Base-by-base conservation (phyloP, 164 flowering plant species). In the Berberis vulgaris region DNA sequence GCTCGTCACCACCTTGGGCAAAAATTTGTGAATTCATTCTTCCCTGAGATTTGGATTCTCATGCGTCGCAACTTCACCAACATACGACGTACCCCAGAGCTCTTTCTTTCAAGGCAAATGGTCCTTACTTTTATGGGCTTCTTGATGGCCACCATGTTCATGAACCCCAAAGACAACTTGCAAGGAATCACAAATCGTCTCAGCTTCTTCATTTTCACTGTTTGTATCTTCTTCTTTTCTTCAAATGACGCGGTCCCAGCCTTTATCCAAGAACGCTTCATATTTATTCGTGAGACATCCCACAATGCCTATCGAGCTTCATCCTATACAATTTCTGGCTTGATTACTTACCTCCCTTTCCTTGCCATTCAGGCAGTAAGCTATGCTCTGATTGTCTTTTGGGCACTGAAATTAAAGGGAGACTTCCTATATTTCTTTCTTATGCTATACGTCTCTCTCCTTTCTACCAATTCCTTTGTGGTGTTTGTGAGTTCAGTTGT, bases 111-210 rank as follows among this genome's bases (percentile, higher is more conserved):
- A 7, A 64, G 89, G 10, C 83, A 82, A 5, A 53, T 84, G 73
- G 90, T 85, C 55, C 83, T 87, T 43, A 77, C 84, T 1, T 12
- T 80, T 53, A 87, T 85, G 90, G 94, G 86, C 1, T 3, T 82
- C 67, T 78, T 87, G 83, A 83, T 87, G 94, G 89, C 94, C 58
- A 87, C 94, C 43, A 78, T 87, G 87, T 87, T 87, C 81, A 5
- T 43, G 41, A 63, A 79, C 46, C 94, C 94, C 0, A 69, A 76
- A 47, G 39, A 41, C 0, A 52, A 66, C 69, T 2, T 58, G 40
- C 93, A 85, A 69, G 94, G 89, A 4, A 81, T 83, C 67, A 85
- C 89, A 2, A 69, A 85, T 59, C 85, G 79, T 1, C 71, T 87
- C 61, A 82, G 89, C 60, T 87, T 87, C 83, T 82, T 84, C 81